Conservation (phyloP, 1,284 basidiomycete genomes). For the Sanghuangporus sanghuang region DNA sequence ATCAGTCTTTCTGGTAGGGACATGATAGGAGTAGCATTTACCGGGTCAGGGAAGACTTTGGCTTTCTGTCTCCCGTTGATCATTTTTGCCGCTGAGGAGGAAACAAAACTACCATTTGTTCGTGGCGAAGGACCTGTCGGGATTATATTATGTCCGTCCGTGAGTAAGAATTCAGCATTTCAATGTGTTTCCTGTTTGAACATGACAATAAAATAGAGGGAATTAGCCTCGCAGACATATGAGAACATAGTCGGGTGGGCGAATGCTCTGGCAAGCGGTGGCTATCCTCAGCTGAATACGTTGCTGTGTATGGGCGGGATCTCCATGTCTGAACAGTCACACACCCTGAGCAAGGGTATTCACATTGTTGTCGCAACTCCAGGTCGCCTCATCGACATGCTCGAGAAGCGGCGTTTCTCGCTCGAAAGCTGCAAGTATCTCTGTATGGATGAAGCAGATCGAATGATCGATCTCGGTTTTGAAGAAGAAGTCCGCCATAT, state of each 20-base stretch:
- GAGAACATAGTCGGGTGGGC: constrained; percentile 91
- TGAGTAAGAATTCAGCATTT: constrained; percentile 20
- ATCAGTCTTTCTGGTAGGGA: constrained; percentile 83
- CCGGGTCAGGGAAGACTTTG: constrained; percentile 90
- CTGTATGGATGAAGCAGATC: constrained; percentile 98
- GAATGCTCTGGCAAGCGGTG: constrained; percentile 70
- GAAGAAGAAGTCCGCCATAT: constrained; percentile 98
- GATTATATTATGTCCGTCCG: constrained; percentile 89
- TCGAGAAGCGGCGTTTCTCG: constrained; percentile 90
- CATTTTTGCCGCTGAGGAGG: constrained; percentile 93
- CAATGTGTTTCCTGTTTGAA: background rate
- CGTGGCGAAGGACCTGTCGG: constrained; percentile 96
- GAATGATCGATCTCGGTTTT: constrained; percentile 99
- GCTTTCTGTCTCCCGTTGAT: constrained; percentile 92
- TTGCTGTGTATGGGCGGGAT: constrained; percentile 97
- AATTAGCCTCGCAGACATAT: constrained; percentile 93
- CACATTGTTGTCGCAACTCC: constrained; percentile 98
- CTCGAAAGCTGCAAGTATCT: constrained; percentile 92
- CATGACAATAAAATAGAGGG: constrained; percentile 39
- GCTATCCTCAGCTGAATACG: constrained; percentile 84
- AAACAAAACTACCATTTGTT: constrained; percentile 83
- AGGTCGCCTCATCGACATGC: constrained; percentile 93
- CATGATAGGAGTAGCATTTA: constrained; percentile 93
- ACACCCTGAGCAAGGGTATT: constrained; percentile 84
- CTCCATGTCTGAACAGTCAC: constrained; percentile 93